These are phyloP conservation scores for Zygotorulaspora danielsina DNA, from an alignment of 805 yeast genomes.

Conservation along the genomic window DNA sequence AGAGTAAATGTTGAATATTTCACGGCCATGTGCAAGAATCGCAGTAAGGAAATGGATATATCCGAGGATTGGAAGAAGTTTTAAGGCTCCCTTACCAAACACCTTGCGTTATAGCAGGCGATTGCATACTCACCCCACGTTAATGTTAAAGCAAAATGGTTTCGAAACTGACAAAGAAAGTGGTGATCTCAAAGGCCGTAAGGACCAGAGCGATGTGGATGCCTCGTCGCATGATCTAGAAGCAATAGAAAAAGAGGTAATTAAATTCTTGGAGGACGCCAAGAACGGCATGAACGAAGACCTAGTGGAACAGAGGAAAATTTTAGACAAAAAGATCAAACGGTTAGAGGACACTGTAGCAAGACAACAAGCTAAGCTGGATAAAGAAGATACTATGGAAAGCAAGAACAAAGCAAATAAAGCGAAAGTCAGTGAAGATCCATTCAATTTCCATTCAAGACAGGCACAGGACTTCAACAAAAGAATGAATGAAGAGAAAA, in stretches of 20 bases:
- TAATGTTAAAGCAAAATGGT: slow-evolving; percentile 9
- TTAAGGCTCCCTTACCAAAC: slow-evolving; percentile 1
- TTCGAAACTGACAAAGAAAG: slow-evolving; percentile 2
- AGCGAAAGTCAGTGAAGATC: slow-evolving; percentile 11
- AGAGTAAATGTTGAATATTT: slow-evolving; percentile 9
- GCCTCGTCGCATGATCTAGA: slow-evolving; percentile 29
- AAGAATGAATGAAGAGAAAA: slow-evolving; percentile 16
- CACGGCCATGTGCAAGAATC: slow-evolving; percentile 10
- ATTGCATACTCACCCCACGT: slow-evolving; percentile 6
- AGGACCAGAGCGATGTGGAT: slow-evolving; percentile 11
- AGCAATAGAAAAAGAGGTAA: slow-evolving; percentile 22
- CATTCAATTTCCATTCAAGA: slow-evolving; percentile 17
- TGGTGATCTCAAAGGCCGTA: slow-evolving; percentile 1
- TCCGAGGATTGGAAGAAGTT: slow-evolving; percentile 1
- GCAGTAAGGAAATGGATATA: slow-evolving; percentile 5
- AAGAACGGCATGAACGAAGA: slow-evolving; percentile 14
- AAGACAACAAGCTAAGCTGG: slow-evolving; percentile 19
- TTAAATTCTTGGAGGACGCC: slow-evolving; percentile 24
- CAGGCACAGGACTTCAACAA: slow-evolving; percentile 16
- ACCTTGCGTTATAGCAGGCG: slow-evolving; percentile 6
- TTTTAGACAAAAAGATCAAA: slow-evolving; percentile 25
- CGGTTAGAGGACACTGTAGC: slow-evolving; percentile 25
- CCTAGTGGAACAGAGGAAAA: slow-evolving; percentile 20
- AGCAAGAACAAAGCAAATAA: not conserved
- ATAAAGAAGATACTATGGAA: slow-evolving; percentile 7